Evolutionary conservation across 2,329 filamentous ascomycete genomes (phyloP).

Genomic region (Paramyrothecium sp.): DNA sequence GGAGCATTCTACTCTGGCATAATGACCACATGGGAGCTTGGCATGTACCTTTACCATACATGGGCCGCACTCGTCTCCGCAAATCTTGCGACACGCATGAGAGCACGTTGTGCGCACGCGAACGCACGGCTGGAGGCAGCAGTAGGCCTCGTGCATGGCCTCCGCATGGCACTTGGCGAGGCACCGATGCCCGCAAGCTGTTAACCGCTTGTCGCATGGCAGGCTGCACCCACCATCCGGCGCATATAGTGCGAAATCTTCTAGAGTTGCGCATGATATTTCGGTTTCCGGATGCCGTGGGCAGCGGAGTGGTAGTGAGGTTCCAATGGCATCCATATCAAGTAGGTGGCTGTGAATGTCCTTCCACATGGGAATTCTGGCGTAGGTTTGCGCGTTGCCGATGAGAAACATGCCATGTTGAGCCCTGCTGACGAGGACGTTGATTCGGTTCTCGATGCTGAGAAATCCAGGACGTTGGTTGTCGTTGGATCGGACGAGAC

Average conservation of each 20-base stretch:
- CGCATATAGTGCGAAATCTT: conserved; percentile 52
- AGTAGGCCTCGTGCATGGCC: conserved; percentile 40
- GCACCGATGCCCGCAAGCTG: conserved; percentile 44
- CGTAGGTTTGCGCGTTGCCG: conserved; percentile 65
- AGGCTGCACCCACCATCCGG: conserved; percentile 63
- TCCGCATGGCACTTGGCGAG: conserved; percentile 42
- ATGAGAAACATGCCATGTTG: conserved; percentile 81
- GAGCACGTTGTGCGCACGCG: conserved; percentile 37
- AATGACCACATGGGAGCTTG: conserved; percentile 16
- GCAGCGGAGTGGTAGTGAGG: conserved; percentile 52
- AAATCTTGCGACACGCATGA: conserved; percentile 39
- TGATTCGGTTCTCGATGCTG: conserved; percentile 55
- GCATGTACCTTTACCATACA: conserved; percentile 9
- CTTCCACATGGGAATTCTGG: conserved; percentile 53
- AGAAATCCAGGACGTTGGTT: conserved; percentile 67
- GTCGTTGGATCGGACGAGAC: conserved; percentile 62
- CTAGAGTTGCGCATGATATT: conserved; percentile 48
- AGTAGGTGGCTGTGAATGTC: conserved; percentile 9
- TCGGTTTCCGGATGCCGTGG: conserved; percentile 53
- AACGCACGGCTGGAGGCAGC: conserved; percentile 41
- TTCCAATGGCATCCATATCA: conserved; percentile 41
- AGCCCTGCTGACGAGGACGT: conserved; percentile 66
- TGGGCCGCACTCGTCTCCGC: conserved; percentile 37
- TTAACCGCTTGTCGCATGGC: conserved; percentile 44
- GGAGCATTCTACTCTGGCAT: conserved; percentile 7